A percentile compares a stretch with the other conserved stretches of the same genome.
Conservation (phyloP, 2,329 filamentous ascomycete species). For the Hawksworthiomyces lignivorus region DNA sequence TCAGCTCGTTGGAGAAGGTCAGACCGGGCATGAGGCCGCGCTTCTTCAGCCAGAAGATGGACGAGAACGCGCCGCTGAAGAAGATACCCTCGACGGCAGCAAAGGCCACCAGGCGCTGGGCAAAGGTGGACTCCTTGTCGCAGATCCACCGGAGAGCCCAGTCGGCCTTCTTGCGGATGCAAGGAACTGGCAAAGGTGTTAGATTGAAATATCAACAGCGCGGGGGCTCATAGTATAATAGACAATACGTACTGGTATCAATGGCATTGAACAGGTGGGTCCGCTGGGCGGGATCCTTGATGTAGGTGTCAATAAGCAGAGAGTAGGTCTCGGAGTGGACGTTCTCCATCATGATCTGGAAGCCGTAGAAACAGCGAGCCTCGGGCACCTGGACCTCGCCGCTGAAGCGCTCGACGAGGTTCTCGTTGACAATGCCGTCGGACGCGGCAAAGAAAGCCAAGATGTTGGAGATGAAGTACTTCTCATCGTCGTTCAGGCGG, state of each 20-base stretch:
- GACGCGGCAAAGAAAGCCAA: slow-evolving; percentile 98
- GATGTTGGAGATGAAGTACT: slow-evolving; percentile 97
- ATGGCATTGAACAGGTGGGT: slow-evolving; percentile 97
- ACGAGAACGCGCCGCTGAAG: slow-evolving; percentile 97
- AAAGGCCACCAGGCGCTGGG: slow-evolving; percentile 90
- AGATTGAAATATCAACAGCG: too few species aligned
- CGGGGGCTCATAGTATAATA: too few species aligned
- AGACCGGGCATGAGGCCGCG: slow-evolving; percentile 97
- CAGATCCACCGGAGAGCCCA: slow-evolving; percentile 95
- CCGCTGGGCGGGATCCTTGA: slow-evolving; percentile 93
- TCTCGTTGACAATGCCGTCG: slow-evolving; percentile 99
- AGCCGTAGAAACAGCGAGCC: slow-evolving; percentile 98
- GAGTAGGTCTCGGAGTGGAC: slow-evolving; percentile 99
- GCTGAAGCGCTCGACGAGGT: slow-evolving; percentile 95
- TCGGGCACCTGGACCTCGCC: slow-evolving; percentile 95
- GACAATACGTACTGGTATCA: slow-evolving; percentile 80
- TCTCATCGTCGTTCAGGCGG: slow-evolving; percentile 90
- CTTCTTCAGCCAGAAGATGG: slow-evolving; percentile 99
- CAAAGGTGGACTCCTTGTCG: slow-evolving; percentile 90
- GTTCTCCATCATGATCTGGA: slow-evolving; percentile 99
- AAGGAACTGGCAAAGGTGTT: slow-evolving; percentile 67
- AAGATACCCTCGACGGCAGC: slow-evolving; percentile 99
- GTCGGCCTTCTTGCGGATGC: slow-evolving; percentile 97
- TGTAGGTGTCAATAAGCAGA: slow-evolving; percentile 96
- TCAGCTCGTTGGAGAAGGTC: slow-evolving; percentile 99